These are phyloP conservation scores for Astrothelium macrocarpum DNA, from an alignment of 495 filamentous ascomycete genomes.

Conservation along the genomic window DNA sequence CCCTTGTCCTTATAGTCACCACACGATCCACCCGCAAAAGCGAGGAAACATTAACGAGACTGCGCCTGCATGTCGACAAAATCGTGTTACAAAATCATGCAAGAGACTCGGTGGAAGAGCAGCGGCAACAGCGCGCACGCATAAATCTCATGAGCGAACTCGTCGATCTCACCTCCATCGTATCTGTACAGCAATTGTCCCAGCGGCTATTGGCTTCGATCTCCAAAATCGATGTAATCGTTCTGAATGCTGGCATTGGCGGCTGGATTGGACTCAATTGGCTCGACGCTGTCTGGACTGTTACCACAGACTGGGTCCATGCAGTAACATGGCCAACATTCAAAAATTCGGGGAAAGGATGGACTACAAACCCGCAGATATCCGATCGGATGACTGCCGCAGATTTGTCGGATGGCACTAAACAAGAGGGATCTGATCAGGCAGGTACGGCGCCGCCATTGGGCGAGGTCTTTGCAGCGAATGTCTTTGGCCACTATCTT, in stretches of 20 bases:
- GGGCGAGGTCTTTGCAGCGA: constrained; percentile 77
- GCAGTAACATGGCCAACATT: constrained; percentile 68
- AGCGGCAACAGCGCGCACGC: constrained; percentile 32
- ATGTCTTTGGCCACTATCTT: constrained; percentile 92
- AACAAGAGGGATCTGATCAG: background rate
- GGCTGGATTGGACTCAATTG: constrained; percentile 76
- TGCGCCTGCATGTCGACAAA: constrained; percentile 43
- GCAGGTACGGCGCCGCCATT: constrained; percentile 44
- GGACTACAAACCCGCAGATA: constrained; percentile 36
- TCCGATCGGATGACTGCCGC: background rate
- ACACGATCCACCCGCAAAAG: constrained; percentile 54
- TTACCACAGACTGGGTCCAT: constrained; percentile 56
- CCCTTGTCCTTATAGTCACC: constrained; percentile 56
- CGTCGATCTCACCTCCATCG: constrained; percentile 48
- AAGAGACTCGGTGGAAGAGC: constrained; percentile 30
- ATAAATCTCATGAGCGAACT: constrained; percentile 36
- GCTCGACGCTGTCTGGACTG: constrained; percentile 46
- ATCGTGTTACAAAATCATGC: constrained; percentile 6
- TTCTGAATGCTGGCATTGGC: constrained; percentile 88
- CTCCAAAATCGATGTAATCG: constrained; percentile 65
- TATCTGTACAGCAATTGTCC: constrained; percentile 45
- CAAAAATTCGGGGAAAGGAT: constrained; percentile 56
- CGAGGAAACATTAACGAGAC: constrained; percentile 44
- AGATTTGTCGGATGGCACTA: background rate
- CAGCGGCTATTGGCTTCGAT: constrained; percentile 38